phyloP scores from a whole-genome alignment of 768 basidiomycete species.

The Botryobasidium botryosum region DNA sequence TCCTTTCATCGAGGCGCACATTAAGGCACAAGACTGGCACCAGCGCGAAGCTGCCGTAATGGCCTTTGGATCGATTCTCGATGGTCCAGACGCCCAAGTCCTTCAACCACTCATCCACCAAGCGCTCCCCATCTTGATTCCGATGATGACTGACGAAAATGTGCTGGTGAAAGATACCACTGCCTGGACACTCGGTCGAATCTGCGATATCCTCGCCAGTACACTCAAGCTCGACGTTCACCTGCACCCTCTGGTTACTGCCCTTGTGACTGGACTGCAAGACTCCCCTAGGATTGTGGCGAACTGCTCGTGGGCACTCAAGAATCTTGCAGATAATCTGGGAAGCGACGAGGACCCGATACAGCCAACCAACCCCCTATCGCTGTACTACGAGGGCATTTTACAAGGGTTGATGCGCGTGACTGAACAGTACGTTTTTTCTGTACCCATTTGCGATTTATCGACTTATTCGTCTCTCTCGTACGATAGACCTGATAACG shows the following conservation, averaged over 20 bases:
- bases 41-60: slow-evolving; percentile 93
- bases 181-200: slow-evolving; percentile 92
- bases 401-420: slow-evolving; percentile 68
- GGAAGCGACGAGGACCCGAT: slow-evolving; percentile 46
- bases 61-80: slow-evolving; percentile 95
- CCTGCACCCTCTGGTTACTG: slow-evolving; percentile 64
- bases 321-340: slow-evolving; percentile 88
- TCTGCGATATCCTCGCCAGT: slow-evolving; percentile 75
- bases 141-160: slow-evolving; percentile 62
- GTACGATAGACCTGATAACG: slow-evolving; percentile 49
- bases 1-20: slow-evolving; percentile 95
- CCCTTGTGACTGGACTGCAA: slow-evolving; percentile 62
- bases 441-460: background rate
- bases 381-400: slow-evolving; percentile 79
- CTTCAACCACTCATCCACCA: slow-evolving; percentile 85
- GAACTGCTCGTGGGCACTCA: slow-evolving; percentile 92
- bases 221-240: slow-evolving; percentile 83
- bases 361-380: slow-evolving; percentile 45
- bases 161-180: slow-evolving; percentile 88
- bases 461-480: slow-evolving; percentile 4
- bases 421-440: slow-evolving; percentile 56
- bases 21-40: slow-evolving; percentile 86
- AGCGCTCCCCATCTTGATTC: slow-evolving; percentile 82
- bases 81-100: slow-evolving; percentile 80
- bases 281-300: slow-evolving; percentile 75